Conservation (phyloP, 805 yeast genomes). For the Myxozyma lipomycoides region DNA sequence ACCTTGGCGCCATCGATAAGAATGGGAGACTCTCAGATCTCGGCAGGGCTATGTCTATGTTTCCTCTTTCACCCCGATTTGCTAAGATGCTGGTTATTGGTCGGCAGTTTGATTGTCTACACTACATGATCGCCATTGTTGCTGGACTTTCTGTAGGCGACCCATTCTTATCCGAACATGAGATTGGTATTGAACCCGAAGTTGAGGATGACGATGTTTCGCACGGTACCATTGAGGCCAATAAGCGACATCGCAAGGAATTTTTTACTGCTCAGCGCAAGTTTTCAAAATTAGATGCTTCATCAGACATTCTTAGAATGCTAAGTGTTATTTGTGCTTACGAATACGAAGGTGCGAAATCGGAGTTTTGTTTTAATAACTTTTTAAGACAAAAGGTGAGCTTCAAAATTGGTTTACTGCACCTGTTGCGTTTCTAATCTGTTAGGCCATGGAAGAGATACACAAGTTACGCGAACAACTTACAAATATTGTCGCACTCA, state of each 20-base stretch:
- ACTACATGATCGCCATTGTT: conserved; percentile 86
- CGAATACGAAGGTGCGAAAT: conserved; percentile 60
- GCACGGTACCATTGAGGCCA: conserved; percentile 32
- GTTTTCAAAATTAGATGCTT: conserved; percentile 57
- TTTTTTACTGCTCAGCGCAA: conserved; percentile 56
- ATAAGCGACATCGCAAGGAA: conserved; percentile 41
- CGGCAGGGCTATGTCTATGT: conserved; percentile 81
- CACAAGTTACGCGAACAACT: conserved; percentile 75
- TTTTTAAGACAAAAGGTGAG: conserved; percentile 66
- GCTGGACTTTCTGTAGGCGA: conserved; percentile 92
- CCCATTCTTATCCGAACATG: conserved; percentile 74
- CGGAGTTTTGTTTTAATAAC: conserved; percentile 52
- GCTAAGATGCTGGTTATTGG: conserved; percentile 86
- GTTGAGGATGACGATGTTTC: conserved; percentile 31
- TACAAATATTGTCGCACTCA: conserved; percentile 64
- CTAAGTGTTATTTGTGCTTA: conserved; percentile 83
- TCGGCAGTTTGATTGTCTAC: conserved; percentile 78
- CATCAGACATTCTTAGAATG: conserved; percentile 69
- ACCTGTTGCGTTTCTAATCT: background rate
- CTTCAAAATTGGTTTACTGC: background rate
- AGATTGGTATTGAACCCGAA: conserved; percentile 51
- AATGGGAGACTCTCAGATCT: conserved; percentile 61
- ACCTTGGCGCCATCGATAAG: conserved; percentile 71
- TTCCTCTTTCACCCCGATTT: conserved; percentile 91
- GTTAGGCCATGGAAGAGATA: conserved; percentile 67